Percentiles rank a stretch among this genome's conserved stretches.
These are phyloP conservation scores for Dendrostoma leiphaemia DNA, from an alignment of 2,329 filamentous ascomycete species.

Conservation along the genomic window DNA sequence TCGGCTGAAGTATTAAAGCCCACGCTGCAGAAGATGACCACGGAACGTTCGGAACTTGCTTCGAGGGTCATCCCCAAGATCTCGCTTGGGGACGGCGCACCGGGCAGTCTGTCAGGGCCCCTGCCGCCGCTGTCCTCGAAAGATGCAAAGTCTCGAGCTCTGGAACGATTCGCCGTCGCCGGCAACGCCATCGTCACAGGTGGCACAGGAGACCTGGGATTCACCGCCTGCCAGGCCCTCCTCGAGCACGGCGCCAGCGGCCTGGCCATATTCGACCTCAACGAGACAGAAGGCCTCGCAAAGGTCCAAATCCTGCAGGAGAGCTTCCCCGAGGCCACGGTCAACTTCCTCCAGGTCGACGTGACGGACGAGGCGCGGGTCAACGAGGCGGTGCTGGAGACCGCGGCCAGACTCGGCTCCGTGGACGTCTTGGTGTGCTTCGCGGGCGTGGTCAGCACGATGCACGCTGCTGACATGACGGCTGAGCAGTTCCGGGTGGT, in stretches of 20 bases:
- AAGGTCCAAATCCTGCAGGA: constrained; percentile 44
- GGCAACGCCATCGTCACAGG: constrained; percentile 55
- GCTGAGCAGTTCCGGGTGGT: constrained; percentile 59
- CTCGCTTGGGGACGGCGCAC: constrained; percentile 6
- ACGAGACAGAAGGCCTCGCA: constrained; percentile 26
- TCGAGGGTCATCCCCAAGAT: constrained; percentile 16
- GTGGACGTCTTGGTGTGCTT: constrained; percentile 61
- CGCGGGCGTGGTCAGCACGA: constrained; percentile 65
- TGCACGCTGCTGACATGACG: constrained; percentile 58
- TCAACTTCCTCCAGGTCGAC: constrained; percentile 53
- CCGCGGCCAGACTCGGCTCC: constrained; percentile 42
- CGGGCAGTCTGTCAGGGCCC: constrained; percentile 11
- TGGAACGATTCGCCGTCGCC: constrained; percentile 29
- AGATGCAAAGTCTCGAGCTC: constrained; percentile 9
- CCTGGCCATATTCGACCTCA: constrained; percentile 60
- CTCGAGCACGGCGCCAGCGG: constrained; percentile 65
- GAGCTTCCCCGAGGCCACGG: constrained; percentile 53
- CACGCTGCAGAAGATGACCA: constrained; percentile 5
- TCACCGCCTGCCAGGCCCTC: constrained; percentile 57
- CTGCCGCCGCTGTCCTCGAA: constrained; percentile 7
- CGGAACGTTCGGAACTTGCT: constrained; percentile 16
- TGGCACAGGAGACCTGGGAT: constrained; percentile 62
- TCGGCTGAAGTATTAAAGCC: background rate
- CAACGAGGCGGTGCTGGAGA: constrained; percentile 34
- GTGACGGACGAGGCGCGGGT: constrained; percentile 37